phyloP scores from a whole-genome alignment of 192 early-diverging fungal species.

The Entomortierella chlamydospora region DNA sequence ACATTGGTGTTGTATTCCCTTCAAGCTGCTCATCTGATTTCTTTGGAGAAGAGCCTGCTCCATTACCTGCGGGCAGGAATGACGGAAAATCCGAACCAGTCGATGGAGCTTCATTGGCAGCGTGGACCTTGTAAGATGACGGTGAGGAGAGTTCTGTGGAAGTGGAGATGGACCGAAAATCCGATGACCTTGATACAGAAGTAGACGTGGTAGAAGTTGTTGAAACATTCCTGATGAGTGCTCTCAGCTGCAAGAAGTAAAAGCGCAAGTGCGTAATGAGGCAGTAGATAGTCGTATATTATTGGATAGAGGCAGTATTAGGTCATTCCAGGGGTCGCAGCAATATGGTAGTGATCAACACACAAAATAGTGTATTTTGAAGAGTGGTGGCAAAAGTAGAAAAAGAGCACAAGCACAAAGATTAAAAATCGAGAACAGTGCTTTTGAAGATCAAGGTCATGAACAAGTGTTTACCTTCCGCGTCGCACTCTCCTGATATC shows the following conservation, averaged over 20 bases:
- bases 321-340: neutral
- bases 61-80: neutral
- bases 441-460: too few relatives aligned
- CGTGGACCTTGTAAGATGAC: neutral
- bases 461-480: too few relatives aligned
- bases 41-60: conserved; percentile 23
- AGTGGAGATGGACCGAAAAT: neutral
- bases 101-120: conserved; percentile 8
- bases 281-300: neutral
- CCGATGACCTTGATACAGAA: neutral
- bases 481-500: too few relatives aligned
- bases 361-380: conserved; percentile 1
- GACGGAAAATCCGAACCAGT: conserved; percentile 3
- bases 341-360: neutral
- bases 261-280: too few relatives aligned
- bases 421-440: neutral
- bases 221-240: conserved; percentile 34
- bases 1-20: conserved; percentile 1
- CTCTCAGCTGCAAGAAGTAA: conserved; percentile 32
- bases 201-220: conserved; percentile 26
- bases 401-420: neutral
- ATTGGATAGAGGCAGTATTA: neutral
- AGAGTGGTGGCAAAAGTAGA: neutral
- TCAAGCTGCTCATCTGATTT: conserved; percentile 21
- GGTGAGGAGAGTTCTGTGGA: conserved; percentile 19